Evolutionary conservation across 1,139 yeast genomes (phyloP).

Genomic region (Torulaspora pretoriensis): DNA sequence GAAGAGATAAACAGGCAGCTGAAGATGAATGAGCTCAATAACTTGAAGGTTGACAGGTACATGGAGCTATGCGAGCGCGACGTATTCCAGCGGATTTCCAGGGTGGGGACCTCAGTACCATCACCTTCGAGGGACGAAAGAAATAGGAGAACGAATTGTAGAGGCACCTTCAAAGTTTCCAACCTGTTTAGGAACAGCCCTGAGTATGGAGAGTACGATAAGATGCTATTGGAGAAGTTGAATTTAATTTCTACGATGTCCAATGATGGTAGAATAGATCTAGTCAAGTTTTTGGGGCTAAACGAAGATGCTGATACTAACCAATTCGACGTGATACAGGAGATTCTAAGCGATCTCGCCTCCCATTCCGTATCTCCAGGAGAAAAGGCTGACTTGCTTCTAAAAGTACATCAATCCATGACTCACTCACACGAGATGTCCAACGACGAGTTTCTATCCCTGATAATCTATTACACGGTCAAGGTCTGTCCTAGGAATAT

Average conservation of each 20-base stretch:
- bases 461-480: slow-evolving; percentile 49
- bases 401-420: slow-evolving; percentile 31
- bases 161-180: slow-evolving; percentile 20
- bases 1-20: slow-evolving; percentile 32
- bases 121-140: slow-evolving; percentile 9
- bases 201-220: slow-evolving; percentile 32
- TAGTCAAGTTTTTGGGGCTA: slow-evolving; percentile 28
- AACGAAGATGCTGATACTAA: slow-evolving; percentile 17
- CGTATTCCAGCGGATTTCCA: slow-evolving; percentile 28
- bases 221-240: slow-evolving; percentile 26
- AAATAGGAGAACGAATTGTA: slow-evolving; percentile 4
- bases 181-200: slow-evolving; percentile 33
- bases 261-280: slow-evolving; percentile 20
- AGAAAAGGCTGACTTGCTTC: slow-evolving; percentile 29
- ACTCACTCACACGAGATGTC: slow-evolving; percentile 25
- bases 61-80: slow-evolving; percentile 34
- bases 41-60: slow-evolving; percentile 30
- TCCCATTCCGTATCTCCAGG: slow-evolving; percentile 29
- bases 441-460: slow-evolving; percentile 52
- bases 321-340: slow-evolving; percentile 14
- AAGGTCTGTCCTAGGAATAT: slow-evolving; percentile 42
- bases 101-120: slow-evolving; percentile 34
- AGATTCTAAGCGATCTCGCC: slow-evolving; percentile 18
- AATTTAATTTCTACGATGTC: slow-evolving; percentile 22
- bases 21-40: slow-evolving; percentile 25